Evolutionary conservation across 768 basidiomycete genomes (phyloP), one percentile per base, ranked within the genome.

Genomic region (Tubosaeta brunneosetosa): DNA sequence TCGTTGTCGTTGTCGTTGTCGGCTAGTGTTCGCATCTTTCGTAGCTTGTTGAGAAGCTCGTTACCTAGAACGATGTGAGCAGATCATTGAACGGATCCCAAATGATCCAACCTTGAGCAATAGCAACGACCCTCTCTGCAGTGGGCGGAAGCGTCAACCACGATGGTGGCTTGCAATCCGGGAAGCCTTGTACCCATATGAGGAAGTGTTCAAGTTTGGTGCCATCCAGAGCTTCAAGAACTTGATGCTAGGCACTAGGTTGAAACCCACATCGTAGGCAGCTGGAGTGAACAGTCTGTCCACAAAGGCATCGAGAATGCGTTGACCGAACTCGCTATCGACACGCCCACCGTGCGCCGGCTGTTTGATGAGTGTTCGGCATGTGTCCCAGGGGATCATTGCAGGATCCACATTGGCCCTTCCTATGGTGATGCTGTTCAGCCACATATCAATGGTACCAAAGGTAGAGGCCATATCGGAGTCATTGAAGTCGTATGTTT

Each of bases 401-500:
- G 82, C 86, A 2, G 97, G 97, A 66, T 97, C 89, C 51, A 99
- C 82, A 65, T 98, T 98, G 4, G 94, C 80, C 49, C 87, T 80
- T 19, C 94, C 95, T 66, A 91, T 89, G 6, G 94, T 86, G 46
- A 88, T 77, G 0, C 79, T 66, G 47, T 77, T 78, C 47, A 98
- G 77, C 93, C 95, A 98, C 1, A 84, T 77, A 65, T 97, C 94
- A 66, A 98, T 97, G 16, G 91, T 94, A 38, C 79, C 80, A 64
- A 92, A 88, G 1, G 94, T 94, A 11, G 95, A 88, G 14, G 88
- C 82, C 81, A 97, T 89, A 66, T 99, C 97, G 5, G 95, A 97
- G 67, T 98, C 94, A 70, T 99, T 99, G 82, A 98, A 98, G 68
- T 98, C 97, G 72, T 98, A 98, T 0, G 79, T 78, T 72, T 97